Base-by-base conservation (phyloP, 2,329 filamentous ascomycete species). In the Colletotrichum sp. region DNA sequence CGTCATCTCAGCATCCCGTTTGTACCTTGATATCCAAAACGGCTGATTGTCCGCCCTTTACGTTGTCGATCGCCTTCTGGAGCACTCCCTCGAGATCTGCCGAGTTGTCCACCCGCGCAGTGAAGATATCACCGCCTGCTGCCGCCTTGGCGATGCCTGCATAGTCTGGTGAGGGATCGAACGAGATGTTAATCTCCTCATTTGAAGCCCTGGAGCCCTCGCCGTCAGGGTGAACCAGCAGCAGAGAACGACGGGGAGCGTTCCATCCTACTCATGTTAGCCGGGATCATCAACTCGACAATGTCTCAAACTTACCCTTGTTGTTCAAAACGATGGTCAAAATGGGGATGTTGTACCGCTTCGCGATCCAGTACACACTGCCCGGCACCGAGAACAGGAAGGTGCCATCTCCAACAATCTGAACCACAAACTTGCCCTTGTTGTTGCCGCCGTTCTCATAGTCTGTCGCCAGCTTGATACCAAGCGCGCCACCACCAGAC, bases 401-500 rank as follows among this genome's bases (percentile, higher is more conserved):
- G 7, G 88, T 89, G n/a, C 90, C 90, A 72, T 92, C 90, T 24
- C 90, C 90, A 0, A 91, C 90, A 71, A 91, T 86, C 75, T 91
- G 89, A 55, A 89, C 88, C 8, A 92, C 89, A 77, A 90, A 89
- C 76, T 86, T 87, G 18, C 78, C 78, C 79, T 87, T 87, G 69
- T 63, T 63, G 8, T 32, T 63, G 15, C 87, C 88, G 28, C 86
- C 85, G 67, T 86, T 85, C 78, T 85, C 84, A 6, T 78, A 79
- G 32, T 85, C 84, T 1, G 82, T 91, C 0, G 94, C 95, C 9
- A 96, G 89, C 82, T 96, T 96, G 81, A 96, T 93, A 3, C 95
- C 95, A 5, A 96, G 83, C 0, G 94, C 93, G 69, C 87, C 95
- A 16, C 95, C 95, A 16, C 94, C 95, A 13, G 92, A 94, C 95